Conservation (phyloP, 805 yeast genomes). For the Lipomyces sp. region DNA sequence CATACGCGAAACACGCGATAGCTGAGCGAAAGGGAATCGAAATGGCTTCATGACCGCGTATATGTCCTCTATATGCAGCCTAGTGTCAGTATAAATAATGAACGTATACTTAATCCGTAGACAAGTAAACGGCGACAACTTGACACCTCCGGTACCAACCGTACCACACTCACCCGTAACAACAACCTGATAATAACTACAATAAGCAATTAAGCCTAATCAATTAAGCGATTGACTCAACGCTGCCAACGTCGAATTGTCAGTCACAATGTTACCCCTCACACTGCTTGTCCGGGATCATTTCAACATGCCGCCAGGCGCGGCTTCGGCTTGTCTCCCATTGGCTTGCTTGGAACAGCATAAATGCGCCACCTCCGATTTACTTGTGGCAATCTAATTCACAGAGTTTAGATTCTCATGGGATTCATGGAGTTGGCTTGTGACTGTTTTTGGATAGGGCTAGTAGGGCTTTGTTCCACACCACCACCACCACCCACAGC, state of each 20-base stretch:
- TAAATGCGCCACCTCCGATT: not conserved
- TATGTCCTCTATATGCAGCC: not conserved
- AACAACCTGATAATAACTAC: too few relatives aligned
- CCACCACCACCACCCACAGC: not conserved
- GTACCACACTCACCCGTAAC: too few relatives aligned
- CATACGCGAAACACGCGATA: constrained; percentile 1
- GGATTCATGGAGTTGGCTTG: not conserved
- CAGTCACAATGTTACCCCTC: not conserved
- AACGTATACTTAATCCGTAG: not conserved
- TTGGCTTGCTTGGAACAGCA: not conserved
- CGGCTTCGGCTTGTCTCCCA: not conserved
- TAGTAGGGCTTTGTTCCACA: not conserved
- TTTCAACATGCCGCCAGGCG: not conserved
- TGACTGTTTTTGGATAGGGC: constrained; percentile 14
- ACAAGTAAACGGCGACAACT: too few relatives aligned
- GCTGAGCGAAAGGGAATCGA: not conserved
- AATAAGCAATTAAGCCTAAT: too few relatives aligned
- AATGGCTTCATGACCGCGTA: constrained; percentile 1
- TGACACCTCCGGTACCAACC: not conserved
- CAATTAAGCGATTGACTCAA: too few relatives aligned
- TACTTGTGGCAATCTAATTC: not conserved
- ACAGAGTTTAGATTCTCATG: too few relatives aligned
- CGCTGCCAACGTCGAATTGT: not conserved
- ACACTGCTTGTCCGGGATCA: not conserved
- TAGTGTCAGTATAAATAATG: not conserved